These are phyloP conservation scores for Fraxinus americana DNA, from an alignment of 257 asterid species.

Conservation along the genomic window DNA sequence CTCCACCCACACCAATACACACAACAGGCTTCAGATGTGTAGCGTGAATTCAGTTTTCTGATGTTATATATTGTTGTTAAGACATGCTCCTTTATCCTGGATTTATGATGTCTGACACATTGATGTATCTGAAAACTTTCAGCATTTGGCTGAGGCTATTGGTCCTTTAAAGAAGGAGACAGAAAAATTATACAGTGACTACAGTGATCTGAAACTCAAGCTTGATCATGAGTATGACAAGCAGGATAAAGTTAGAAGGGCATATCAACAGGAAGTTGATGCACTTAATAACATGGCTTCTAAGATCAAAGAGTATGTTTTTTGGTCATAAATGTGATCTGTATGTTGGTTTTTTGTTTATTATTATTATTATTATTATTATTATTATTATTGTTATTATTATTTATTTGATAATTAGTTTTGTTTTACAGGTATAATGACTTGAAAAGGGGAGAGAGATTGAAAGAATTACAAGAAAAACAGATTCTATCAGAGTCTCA, in stretches of 20 bases:
- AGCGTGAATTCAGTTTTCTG: not conserved
- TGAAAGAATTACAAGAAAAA: slow-evolving; percentile 75
- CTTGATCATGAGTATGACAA: slow-evolving; percentile 52
- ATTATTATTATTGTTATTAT: too few species aligned
- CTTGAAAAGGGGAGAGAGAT: slow-evolving; percentile 50
- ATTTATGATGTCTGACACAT: slow-evolving; percentile 23
- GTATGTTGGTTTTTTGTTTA: slow-evolving; percentile 9
- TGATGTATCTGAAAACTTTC: slow-evolving; percentile 39
- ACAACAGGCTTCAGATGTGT: not conserved
- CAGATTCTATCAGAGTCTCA: slow-evolving; percentile 52
- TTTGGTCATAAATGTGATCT: slow-evolving; percentile 20
- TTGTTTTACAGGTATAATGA: slow-evolving; percentile 57
- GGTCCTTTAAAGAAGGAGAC: slow-evolving; percentile 67
- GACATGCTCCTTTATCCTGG: not conserved
- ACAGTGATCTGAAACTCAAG: slow-evolving; percentile 49
- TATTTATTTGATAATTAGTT: slow-evolving; percentile 23
- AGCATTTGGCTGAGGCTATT: slow-evolving; percentile 78
- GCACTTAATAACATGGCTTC: slow-evolving; percentile 42
- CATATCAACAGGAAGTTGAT: slow-evolving; percentile 62
- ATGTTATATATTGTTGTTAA: not conserved
- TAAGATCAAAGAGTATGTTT: slow-evolving; percentile 66
- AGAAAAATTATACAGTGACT: slow-evolving; percentile 44
- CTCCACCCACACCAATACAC: not conserved
- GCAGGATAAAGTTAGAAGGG: slow-evolving; percentile 46
- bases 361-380: too few species aligned